Percentiles rank a stretch among this genome's conserved stretches.
Evolutionary conservation across 495 filamentous ascomycete genomes (phyloP).

Genomic region (Penicillium antarcticum): DNA sequence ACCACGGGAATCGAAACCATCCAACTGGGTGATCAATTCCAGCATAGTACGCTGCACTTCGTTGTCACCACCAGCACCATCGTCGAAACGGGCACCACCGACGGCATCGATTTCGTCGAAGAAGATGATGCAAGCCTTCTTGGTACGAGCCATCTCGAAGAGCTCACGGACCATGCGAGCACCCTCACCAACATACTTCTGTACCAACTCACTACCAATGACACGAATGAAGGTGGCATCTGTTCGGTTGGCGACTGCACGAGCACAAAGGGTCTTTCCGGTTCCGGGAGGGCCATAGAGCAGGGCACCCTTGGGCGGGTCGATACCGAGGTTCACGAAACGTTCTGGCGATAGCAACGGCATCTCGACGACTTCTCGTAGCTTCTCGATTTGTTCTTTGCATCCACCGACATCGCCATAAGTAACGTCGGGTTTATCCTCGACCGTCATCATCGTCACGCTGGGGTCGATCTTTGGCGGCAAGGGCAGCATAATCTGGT

Average conservation of each 20-base stretch:
- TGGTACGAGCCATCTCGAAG: slow-evolving; percentile 99
- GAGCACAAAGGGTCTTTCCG: slow-evolving; percentile 95
- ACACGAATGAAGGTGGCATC: slow-evolving; percentile 99
- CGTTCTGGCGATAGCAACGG: slow-evolving; percentile 93
- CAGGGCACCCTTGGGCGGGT: slow-evolving; percentile 95
- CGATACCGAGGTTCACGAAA: slow-evolving; percentile 96
- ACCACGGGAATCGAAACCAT: slow-evolving; percentile 94
- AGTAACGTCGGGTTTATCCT: slow-evolving; percentile 98
- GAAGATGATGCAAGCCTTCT: slow-evolving; percentile 99
- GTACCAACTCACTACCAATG: slow-evolving; percentile 93
- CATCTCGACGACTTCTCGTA: slow-evolving; percentile 98
- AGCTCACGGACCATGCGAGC: slow-evolving; percentile 97
- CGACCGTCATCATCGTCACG: slow-evolving; percentile 99
- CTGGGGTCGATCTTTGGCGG: slow-evolving; percentile 98
- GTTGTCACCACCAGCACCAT: slow-evolving; percentile 96
- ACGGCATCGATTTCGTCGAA: slow-evolving; percentile 99
- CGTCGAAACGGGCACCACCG: slow-evolving; percentile 96
- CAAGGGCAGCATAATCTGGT: slow-evolving; percentile 95
- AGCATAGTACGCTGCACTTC: slow-evolving; percentile 99
- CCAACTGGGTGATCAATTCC: slow-evolving; percentile 95
- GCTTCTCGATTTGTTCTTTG: slow-evolving; percentile 99
- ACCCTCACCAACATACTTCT: slow-evolving; percentile 98
- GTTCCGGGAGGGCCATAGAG: slow-evolving; percentile 97
- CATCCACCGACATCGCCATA: slow-evolving; percentile 98
- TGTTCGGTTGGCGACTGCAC: slow-evolving; percentile 95